Percentiles rank a stretch among this genome's conserved stretches.
Evolutionary conservation across 1,139 yeast species (phyloP).

Genomic region (Blastobotrys persicus): DNA sequence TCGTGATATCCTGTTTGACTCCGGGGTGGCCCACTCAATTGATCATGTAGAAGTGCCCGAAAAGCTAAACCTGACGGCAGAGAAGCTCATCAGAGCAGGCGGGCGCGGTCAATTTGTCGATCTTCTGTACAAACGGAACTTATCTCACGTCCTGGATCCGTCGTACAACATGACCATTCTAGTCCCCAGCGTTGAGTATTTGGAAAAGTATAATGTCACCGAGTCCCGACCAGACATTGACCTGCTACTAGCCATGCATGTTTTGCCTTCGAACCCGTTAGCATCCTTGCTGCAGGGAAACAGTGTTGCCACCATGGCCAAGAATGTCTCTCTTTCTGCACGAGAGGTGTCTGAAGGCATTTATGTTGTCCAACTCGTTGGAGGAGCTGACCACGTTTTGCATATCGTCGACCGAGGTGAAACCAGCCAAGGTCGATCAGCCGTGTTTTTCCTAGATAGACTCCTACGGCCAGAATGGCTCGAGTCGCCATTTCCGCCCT

Average conservation of each 20-base stretch:
- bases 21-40: conserved; percentile 83
- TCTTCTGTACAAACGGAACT: conserved; percentile 44
- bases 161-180: conserved; percentile 57
- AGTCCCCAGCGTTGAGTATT: conserved; percentile 64
- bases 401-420: conserved; percentile 68
- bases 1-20: conserved; percentile 70
- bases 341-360: conserved; percentile 34
- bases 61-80: conserved; percentile 51
- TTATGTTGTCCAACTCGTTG: conserved; percentile 40
- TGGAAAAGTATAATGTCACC: conserved; percentile 53
- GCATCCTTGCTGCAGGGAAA: conserved; percentile 36
- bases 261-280: conserved; percentile 56
- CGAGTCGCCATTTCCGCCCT: conserved; percentile 24
- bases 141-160: conserved; percentile 38
- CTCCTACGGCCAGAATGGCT: conserved; percentile 70
- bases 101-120: conserved; percentile 46
- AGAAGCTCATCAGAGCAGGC: conserved; percentile 55
- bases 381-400: conserved; percentile 65
- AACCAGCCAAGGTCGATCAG: conserved; percentile 44
- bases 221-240: conserved; percentile 45
- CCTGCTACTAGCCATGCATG: conserved; percentile 62
- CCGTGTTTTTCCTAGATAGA: conserved; percentile 70
- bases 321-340: conserved; percentile 46
- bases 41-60: conserved; percentile 55
- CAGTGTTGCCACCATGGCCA: conserved; percentile 43